Evolutionary conservation across 106 monocot genomes (phyloP), one percentile per base, ranked within the genome.

Genomic region (Platanthera zijinensis): DNA sequence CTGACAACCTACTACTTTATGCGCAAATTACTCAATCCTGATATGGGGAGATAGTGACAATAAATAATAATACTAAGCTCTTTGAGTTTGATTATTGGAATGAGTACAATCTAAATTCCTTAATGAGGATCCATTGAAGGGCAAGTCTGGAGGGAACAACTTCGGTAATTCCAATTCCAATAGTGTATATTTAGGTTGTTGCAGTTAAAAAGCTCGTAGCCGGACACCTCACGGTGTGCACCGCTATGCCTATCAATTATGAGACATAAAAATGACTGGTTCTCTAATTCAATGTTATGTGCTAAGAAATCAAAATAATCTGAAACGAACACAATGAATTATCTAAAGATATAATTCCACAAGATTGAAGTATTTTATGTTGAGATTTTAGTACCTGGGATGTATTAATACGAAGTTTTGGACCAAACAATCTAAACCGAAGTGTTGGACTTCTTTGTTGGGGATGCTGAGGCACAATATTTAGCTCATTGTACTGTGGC

Each of bases 381-480:
- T 39, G 39, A 39, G 39, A 39, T 48, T 47, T 8, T 21, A 76
- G 61, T 90, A 96, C 96, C 96, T 90, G 92, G 48, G 82, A 50
- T 59, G 90, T 96, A 81, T 91, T 93, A 62, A 96, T 78, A 17
- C 87, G 84, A 77, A 96, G 90, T 78, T 83, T 87, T 8, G 93
- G 88, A 9, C 96, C 96, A 57, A 89, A 82, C 80, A 84, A 93
- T 78, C 89, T 85, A 74, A 96, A 90, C 64, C 91, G 87, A 77
- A 96, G 57, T 48, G 80, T 71, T 50, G 96, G 90, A 73, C 89
- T 90, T 78, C 78, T 87, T 84, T 86, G 87, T 49, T 93, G 93
- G 13, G 87, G 96, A 66, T 89, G 87, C 47, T 89, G 96, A 13
- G 84, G 96, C 68, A 88, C 93, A 80, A 96, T 89, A 68, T 87